Evolutionary conservation across 805 yeast genomes (phyloP), one percentile per base, ranked within the genome.

Genomic region (Candida morakotiae): DNA sequence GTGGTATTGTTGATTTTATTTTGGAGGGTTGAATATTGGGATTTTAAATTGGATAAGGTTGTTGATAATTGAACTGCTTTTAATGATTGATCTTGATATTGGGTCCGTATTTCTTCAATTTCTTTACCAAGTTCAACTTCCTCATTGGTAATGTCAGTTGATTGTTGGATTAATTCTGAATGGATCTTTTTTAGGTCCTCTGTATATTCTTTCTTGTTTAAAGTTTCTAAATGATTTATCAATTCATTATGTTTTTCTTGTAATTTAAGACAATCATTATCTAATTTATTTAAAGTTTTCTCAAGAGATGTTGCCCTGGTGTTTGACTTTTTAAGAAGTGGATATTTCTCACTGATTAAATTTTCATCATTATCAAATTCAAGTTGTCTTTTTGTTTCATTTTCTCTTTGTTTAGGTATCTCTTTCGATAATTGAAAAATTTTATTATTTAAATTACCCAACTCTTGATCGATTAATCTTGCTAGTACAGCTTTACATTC

Each of bases 301-400:
- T 67, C 73, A 8, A 51, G 53, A 6, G 51, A 28, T 6, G 40
- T 37, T 2, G 67, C 67, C 21, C 55, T 63, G 17, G 65, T 71
- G 41, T 64, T 67, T 24, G 62, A 47, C 31, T 55, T 53, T 25
- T 62, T 52, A 13, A 66, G 46, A 31, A 58, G 54, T 13, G 51
- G 44, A 46, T 62, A 67, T 20, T 53, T 51, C 7, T 41, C 52
- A 3, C 67, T 64, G 1, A 67, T 62, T 9, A 37, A 37, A 5
- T 56, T 60, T 35, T 66, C 71, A 31, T 58, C 59, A 1, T 42
- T 38, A 43, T 67, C 73, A 25, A 53, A 54, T 13, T 50, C 44
- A 3, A 50, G 37, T 39, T 67, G 73, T 15, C 67, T 42, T 25
- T 44, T 38, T 1, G 65, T 48, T 39, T 66, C 71, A 3, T 37